Evolutionary conservation across 176 grass and related monocot species (phyloP).

Genomic region (Bromus sterilis): DNA sequence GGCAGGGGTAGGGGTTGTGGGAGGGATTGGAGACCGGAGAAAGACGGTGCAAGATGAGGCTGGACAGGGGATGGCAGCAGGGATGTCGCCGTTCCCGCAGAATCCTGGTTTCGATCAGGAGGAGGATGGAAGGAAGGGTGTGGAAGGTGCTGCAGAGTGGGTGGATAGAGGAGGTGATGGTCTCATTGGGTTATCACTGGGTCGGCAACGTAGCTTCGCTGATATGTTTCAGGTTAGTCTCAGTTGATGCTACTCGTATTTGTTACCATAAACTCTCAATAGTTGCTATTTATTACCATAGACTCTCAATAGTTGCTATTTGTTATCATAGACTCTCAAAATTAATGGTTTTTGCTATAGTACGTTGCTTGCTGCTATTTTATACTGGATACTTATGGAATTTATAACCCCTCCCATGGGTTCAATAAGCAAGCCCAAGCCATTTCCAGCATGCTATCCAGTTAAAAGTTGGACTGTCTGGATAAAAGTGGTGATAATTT

Average conservation of each 20-base stretch:
- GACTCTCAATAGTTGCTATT: background rate
- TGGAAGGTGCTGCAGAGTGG: constrained; percentile 47
- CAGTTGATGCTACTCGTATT: background rate
- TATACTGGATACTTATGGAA: background rate
- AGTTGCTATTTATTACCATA: background rate
- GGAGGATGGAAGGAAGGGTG: constrained; percentile 29
- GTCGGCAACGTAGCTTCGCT: constrained; percentile 72
- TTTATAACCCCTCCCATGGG: background rate
- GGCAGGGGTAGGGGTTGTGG: constrained; percentile 35
- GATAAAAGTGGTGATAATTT: background rate
- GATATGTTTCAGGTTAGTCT: constrained; percentile 81
- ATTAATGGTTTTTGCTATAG: background rate
- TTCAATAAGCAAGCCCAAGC: background rate
- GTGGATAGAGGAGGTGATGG: constrained; percentile 53
- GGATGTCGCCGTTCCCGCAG: constrained; percentile 47
- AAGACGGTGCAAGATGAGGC: constrained; percentile 26
- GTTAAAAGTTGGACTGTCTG: background rate
- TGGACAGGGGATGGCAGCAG: constrained; percentile 16
- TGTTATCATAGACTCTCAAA: background rate
- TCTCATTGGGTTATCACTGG: constrained; percentile 60
- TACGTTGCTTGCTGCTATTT: background rate
- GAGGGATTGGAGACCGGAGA: constrained; percentile 78
- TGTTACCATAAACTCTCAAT: constrained; percentile 6
- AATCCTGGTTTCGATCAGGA: constrained; percentile 39
- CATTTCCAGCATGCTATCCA: background rate